These are phyloP conservation scores for Lolium multiflorum DNA, from an alignment of 176 grass and related monocot genomes.

Conservation along the genomic window DNA sequence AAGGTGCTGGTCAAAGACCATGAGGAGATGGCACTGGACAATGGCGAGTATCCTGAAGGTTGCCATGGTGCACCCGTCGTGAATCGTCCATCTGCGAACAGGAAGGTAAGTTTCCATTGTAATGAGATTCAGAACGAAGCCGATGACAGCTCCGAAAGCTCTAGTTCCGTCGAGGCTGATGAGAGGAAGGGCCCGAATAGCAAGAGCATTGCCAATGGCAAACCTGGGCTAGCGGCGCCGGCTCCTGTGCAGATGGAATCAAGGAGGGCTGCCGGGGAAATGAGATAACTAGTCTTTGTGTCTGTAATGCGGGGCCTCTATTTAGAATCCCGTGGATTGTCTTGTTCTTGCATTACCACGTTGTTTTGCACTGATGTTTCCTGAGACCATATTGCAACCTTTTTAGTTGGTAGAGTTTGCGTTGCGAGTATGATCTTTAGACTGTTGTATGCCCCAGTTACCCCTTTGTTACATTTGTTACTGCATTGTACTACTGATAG, in stretches of 20 bases:
- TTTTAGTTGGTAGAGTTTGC: conserved; percentile 21
- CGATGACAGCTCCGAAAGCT: conserved; percentile 54
- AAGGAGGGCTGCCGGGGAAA: conserved; percentile 38
- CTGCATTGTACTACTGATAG: conserved; percentile 31
- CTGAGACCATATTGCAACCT: neutral
- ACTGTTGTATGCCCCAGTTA: conserved; percentile 27
- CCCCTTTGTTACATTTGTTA: conserved; percentile 17
- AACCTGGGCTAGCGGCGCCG: conserved; percentile 57
- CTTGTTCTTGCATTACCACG: neutral
- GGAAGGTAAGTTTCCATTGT: conserved; percentile 45
- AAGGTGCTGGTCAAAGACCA: conserved; percentile 80
- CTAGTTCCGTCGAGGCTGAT: conserved; percentile 36
- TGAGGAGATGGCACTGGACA: conserved; percentile 41
- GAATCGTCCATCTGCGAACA: conserved; percentile 23
- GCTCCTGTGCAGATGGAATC: conserved; percentile 71
- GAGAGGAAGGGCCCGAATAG: conserved; percentile 2
- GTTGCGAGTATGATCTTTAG: conserved; percentile 25
- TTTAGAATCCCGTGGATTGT: conserved; percentile 14
- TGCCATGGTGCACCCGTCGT: conserved; percentile 17
- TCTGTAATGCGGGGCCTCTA: neutral
- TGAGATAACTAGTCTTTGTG: conserved; percentile 32
- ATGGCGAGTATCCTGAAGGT: conserved; percentile 42
- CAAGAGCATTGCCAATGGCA: conserved; percentile 41
- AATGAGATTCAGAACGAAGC: conserved; percentile 26
- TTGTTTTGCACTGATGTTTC: conserved; percentile 27